Evolutionary conservation across 2,329 filamentous ascomycete genomes (phyloP), one percentile per base, ranked within the genome.

Genomic region (Acarospora socialis): DNA sequence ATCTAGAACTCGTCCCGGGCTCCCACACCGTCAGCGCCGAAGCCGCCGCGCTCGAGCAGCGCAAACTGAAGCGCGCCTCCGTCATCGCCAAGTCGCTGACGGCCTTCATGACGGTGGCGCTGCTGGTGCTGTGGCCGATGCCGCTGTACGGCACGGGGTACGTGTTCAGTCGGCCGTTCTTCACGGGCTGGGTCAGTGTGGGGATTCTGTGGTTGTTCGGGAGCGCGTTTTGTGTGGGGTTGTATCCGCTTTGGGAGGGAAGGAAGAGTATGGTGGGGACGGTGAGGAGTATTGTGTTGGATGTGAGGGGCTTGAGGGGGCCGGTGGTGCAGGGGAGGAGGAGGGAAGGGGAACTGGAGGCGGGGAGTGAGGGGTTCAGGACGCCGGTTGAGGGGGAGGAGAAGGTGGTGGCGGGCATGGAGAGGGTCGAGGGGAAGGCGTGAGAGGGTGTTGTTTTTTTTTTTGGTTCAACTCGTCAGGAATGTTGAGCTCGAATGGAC

Each of bases 91-190:
- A 68, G 30, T 60, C 56, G 19, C 51, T 73, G 39, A 81, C 76
- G 1, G 60, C 73, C 7, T 53, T 67, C 42, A 63, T 82, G 59
- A 80, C 81, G 0, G 38, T 92, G 0, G 66, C 72, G 0, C 62
- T 92, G 34, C 60, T 93, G 0, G 65, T 93, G 2, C 67, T 93
- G 10, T 93, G 84, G 83, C 84, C 86, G 0, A 87, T 93, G 68
- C 84, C 84, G 1, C 75, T 93, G 73, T 93, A 90, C 49, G 84
- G 82, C 7, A 66, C 67, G 0, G 70, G 70, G 1, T 93, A 93
- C 50, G 68, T 93, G 33, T 92, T 90, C 57, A 74, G 67, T 53
- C 79, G 81, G 61, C 65, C 65, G 15, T 87, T 90, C 62, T 90
- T 87, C 56, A 81, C 78, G 0, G 80, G 80, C 27, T 87, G 80